Evolutionary conservation across 2,329 filamentous ascomycete species (phyloP).

Genomic region (Coleophoma eucalyptorum): DNA sequence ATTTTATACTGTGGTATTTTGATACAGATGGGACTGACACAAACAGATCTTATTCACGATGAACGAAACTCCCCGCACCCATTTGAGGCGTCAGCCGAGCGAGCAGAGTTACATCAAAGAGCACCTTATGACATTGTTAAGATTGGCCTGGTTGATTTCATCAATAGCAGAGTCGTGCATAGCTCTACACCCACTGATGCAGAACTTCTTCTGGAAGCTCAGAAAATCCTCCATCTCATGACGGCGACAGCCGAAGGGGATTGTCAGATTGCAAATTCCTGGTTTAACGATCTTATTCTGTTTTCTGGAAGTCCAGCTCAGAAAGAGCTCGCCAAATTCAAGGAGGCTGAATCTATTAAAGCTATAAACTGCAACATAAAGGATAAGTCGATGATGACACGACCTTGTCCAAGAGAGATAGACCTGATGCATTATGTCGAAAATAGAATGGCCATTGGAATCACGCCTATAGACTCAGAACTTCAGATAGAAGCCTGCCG

Average conservation of each 20-base stretch:
- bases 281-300: slow-evolving; percentile 58
- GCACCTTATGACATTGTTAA: slow-evolving; percentile 62
- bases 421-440: slow-evolving; percentile 19
- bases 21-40: slow-evolving; percentile 7
- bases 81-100: slow-evolving; percentile 36
- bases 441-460: slow-evolving; percentile 36
- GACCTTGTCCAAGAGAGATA: slow-evolving; percentile 14
- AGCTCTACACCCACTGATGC: slow-evolving; percentile 42
- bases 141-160: slow-evolving; percentile 50
- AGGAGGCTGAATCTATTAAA: neutral
- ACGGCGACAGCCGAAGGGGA: slow-evolving; percentile 16
- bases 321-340: slow-evolving; percentile 2
- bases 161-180: slow-evolving; percentile 38
- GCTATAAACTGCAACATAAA: neutral
- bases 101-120: slow-evolving; percentile 40
- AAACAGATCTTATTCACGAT: slow-evolving; percentile 57
- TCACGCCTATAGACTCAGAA: slow-evolving; percentile 56
- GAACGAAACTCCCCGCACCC: slow-evolving; percentile 55
- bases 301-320: slow-evolving; percentile 30
- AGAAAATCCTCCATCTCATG: slow-evolving; percentile 50
- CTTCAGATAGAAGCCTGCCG: slow-evolving; percentile 56
- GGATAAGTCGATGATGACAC: neutral
- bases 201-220: slow-evolving; percentile 55
- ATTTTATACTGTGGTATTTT: slow-evolving; percentile 21
- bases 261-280: slow-evolving; percentile 36